These are phyloP conservation scores for Furcasterigmium furcatum DNA, from an alignment of 2,329 filamentous ascomycete genomes.

Conservation along the genomic window DNA sequence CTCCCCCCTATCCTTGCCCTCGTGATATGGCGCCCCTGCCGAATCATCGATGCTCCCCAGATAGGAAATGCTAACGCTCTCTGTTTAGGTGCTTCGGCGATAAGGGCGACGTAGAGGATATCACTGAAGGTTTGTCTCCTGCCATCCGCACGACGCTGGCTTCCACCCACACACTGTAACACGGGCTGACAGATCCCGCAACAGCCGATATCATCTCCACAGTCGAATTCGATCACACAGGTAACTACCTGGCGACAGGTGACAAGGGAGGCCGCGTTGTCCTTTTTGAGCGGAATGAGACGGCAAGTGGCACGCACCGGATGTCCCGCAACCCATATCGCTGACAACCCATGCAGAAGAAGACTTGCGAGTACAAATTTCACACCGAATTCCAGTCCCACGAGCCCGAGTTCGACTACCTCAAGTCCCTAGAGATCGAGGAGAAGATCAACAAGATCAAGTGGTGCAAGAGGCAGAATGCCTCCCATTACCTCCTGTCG, in stretches of 20 bases:
- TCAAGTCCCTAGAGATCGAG: conserved; percentile 98
- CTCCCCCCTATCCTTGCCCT: no score
- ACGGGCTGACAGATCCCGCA: background rate
- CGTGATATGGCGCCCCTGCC: no score
- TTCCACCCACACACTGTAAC: conserved; percentile 1
- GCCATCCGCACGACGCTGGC: background rate
- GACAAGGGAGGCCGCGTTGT: conserved; percentile 86
- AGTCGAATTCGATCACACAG: conserved; percentile 86
- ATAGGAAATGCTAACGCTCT: conserved; percentile 19
- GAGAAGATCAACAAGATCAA: conserved; percentile 99
- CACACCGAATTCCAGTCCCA: conserved; percentile 99
- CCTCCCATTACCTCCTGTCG: conserved; percentile 94
- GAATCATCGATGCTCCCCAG: conserved; percentile 5
- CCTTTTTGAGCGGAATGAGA: conserved; percentile 91
- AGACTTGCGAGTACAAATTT: conserved; percentile 99
- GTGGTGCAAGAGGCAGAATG: conserved; percentile 97
- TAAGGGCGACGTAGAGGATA: conserved; percentile 98
- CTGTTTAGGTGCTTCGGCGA: conserved; percentile 88
- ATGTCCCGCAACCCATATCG: conserved; percentile 1
- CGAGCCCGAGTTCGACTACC: conserved; percentile 98
- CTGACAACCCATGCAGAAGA: conserved; percentile 68
- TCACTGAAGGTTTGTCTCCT: conserved; percentile 75
- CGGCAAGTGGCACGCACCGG: conserved; percentile 53
- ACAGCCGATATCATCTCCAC: conserved; percentile 88
- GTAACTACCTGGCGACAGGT: conserved; percentile 86